phyloP scores from a whole-genome alignment of 495 filamentous ascomycete genomes.

The Aspergillus funiculosus region DNA sequence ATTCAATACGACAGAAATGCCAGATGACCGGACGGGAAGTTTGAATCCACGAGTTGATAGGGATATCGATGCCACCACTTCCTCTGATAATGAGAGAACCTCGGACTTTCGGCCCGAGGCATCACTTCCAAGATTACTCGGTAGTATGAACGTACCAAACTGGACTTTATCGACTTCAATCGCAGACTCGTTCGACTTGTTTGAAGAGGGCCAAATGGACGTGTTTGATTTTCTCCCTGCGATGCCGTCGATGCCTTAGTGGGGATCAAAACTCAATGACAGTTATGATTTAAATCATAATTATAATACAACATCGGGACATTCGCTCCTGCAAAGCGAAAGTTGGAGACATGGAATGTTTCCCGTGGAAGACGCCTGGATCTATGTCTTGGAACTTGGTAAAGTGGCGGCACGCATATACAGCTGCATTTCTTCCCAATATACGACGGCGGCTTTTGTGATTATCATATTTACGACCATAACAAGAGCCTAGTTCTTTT shows the following conservation, averaged over 20 bases:
- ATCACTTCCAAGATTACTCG: constrained; percentile 27
- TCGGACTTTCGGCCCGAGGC: constrained; percentile 27
- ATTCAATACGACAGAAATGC: constrained; percentile 1
- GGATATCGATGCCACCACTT: constrained; percentile 4
- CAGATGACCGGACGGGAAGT: background rate
- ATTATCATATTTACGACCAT: background rate
- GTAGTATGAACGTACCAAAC: constrained; percentile 38
- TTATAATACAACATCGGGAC: no score
- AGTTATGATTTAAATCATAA: no score
- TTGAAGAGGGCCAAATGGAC: constrained; percentile 42
- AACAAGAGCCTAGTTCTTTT: no score
- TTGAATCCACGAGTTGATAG: constrained; percentile 1
- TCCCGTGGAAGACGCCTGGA: no score
- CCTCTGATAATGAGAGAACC: constrained; percentile 20
- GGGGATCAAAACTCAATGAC: no score
- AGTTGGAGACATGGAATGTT: no score
- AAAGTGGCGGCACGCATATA: no score
- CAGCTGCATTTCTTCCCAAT: background rate
- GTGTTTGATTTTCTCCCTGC: constrained; percentile 42
- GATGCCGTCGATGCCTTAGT: constrained; percentile 40
- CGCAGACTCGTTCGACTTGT: constrained; percentile 42
- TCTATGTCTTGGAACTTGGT: no score
- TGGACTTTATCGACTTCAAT: constrained; percentile 41
- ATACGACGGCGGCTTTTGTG: background rate
- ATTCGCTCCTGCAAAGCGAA: no score